Base-by-base conservation (phyloP, 768 basidiomycete species). In the Termitomyces titanicus region DNA sequence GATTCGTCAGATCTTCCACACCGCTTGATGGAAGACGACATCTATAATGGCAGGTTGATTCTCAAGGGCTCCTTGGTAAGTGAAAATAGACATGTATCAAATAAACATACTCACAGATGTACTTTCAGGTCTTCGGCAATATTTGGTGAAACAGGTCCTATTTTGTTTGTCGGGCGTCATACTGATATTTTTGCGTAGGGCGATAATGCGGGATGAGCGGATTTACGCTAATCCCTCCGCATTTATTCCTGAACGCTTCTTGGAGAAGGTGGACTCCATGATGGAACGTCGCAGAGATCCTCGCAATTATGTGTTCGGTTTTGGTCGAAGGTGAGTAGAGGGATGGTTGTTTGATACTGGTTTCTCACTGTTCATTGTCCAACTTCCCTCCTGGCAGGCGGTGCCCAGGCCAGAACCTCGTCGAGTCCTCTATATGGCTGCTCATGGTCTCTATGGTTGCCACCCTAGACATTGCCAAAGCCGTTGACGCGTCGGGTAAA, bases 391-490 rank as follows among this genome's bases (percentile, higher is more conserved):
- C 44, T 20, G 27, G 11, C 56, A 83, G 84, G 51, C 78, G 77
- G 34, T 89, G 87, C 64, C 88, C 88, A 0, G 88, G 88, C 15
- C 62, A 68, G 37, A 70, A 86, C 64, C 76, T 89, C 29, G 81
- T 82, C 54, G 87, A 89, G 56, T 77, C 79, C 3, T 83, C 84
- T 1, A 68, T 78, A 35, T 88, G 86, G 84, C 64, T 86, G 22
- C 68, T 84, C 15, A 71, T 83, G 17, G 76, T 78, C 2, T 72
- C 73, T 13, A 79, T 84, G 66, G 68, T 88, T 10, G 81, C 84
- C 1, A 82, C 82, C 44, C 64, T 87, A 38, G 76, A 85, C 54
- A 77, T 88, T 10, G 61, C 67, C 37, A 83, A 79, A 65, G 70
- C 79, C 17, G 64, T 74, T 20, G 83, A 84, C 47, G 77, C 77